Evolutionary conservation across 2,329 filamentous ascomycete species (phyloP).

Genomic region (Trichothecium sympodiale): DNA sequence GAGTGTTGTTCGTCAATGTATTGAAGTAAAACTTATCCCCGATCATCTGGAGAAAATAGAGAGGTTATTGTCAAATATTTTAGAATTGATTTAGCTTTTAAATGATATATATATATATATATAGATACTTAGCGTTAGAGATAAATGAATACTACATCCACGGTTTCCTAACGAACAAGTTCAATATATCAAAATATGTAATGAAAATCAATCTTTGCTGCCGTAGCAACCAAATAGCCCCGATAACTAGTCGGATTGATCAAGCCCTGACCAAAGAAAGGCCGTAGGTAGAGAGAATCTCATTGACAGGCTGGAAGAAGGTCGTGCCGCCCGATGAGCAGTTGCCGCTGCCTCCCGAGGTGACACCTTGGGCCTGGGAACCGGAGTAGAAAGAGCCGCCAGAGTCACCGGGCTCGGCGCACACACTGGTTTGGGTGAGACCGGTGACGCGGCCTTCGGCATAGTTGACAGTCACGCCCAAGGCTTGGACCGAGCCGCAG

Average conservation of each 20-base stretch:
- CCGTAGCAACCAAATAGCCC: no score
- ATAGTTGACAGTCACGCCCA: constrained; percentile 25
- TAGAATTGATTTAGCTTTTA: no score
- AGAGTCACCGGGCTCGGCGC: constrained; percentile 29
- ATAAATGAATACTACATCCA: no score
- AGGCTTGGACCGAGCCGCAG: constrained; percentile 23
- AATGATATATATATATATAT: no score
- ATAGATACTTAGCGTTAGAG: no score
- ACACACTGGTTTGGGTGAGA: constrained; percentile 27
- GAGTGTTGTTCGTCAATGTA: no score
- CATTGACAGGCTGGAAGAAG: constrained; percentile 30
- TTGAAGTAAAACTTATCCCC: no score
- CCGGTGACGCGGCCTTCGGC: constrained; percentile 25
- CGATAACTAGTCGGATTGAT: background rate
- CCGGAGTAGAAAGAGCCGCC: constrained; percentile 28
- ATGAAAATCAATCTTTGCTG: no score
- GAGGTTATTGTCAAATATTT: no score
- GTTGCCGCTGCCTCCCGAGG: constrained; percentile 27
- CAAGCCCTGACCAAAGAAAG: constrained; percentile 6
- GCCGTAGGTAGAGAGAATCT: constrained; percentile 25
- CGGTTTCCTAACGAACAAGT: no score
- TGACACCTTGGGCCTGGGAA: constrained; percentile 29
- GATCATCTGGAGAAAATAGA: no score
- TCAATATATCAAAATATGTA: no score
- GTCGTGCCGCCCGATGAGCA: constrained; percentile 23